Evolutionary conservation across 345 rosid genomes (phyloP), one percentile per base, ranked within the genome.

Genomic region (Carallia brachiata): DNA sequence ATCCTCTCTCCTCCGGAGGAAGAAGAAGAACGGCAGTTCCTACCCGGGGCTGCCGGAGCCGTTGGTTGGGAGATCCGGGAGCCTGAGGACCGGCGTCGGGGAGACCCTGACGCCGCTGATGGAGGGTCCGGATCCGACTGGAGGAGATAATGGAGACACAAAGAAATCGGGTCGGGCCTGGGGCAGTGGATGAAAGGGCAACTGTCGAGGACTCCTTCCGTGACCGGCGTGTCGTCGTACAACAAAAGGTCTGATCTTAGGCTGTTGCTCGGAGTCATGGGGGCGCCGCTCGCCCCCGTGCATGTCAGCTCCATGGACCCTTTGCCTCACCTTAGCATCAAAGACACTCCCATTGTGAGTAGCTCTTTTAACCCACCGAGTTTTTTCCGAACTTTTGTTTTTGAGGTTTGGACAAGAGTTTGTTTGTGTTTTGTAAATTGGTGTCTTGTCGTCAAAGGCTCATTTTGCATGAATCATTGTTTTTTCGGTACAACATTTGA

Each of bases 101-200:
- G 84, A 83, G 75, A 75, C 89, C 18, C 65, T 89, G 62, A 78
- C 90, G 37, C 91, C 94, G 6, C 66, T 89, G 39, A 89, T 95
- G 87, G 99, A 92, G 67, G 99, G 99, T 55, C 98, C 99, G 31
- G 94, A 92, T 85, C 96, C 96, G 17, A 96, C 88, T 63, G 91
- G 84, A 50, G 84, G 81, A 5, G 88, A 68, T 53, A 44, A 44
- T 44, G 83, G 84, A 52, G 94, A 85, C 15, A 77, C 85, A 0
- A 84, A 81, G 63, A 75, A 36, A 73, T 70, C 63, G 92, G 94
- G 72, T 93, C 90, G 66, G 85, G 88, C 50, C 17, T 90, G 52
- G 84, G 86, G 6, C 67, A 74, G 23, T 83, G 86, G 86, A 69
- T 83, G 67, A 83, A 67, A 50, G 84, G 84, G 12, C 86, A 80